Evolutionary conservation across 2,329 filamentous ascomycete genomes (phyloP).

Genomic region (Colletotrichum lentis): DNA sequence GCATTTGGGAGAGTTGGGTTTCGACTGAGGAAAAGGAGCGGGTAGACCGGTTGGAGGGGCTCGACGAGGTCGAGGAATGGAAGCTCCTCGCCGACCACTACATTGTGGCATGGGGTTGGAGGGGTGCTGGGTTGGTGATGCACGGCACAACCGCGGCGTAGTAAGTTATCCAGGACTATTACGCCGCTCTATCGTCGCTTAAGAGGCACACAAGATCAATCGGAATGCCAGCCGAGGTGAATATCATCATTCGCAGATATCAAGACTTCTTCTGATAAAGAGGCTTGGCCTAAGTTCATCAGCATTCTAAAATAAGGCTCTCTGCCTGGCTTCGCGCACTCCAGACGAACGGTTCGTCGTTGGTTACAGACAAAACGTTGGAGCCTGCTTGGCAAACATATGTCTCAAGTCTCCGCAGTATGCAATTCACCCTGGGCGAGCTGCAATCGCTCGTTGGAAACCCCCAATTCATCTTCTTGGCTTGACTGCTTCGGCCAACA

Average conservation of each 20-base stretch:
- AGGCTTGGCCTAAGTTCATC: not conserved
- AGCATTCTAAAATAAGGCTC: not conserved
- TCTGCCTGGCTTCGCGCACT: conserved; percentile 1
- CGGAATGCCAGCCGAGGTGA: not conserved
- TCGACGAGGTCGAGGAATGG: conserved; percentile 98
- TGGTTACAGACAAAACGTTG: not conserved
- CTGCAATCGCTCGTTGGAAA: not conserved
- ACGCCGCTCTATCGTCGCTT: not conserved
- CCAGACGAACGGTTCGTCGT: not conserved
- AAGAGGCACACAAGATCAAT: not conserved
- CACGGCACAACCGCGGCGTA: conserved; percentile 5
- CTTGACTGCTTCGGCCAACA: conserved; percentile 3
- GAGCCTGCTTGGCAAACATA: not conserved
- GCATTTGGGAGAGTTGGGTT: conserved; percentile 83
- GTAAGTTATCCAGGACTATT: not conserved
- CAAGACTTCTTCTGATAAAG: not conserved
- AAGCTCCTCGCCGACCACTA: conserved; percentile 87
- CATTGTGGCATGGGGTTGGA: conserved; percentile 88
- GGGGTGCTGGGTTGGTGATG: conserved; percentile 55
- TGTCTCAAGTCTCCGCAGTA: not conserved
- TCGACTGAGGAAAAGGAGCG: conserved; percentile 75
- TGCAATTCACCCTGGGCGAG: not conserved
- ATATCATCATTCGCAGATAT: not conserved
- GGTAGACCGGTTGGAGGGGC: conserved; percentile 80
- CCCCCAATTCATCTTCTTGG: not conserved